phyloP scores from a whole-genome alignment of 345 rosid genomes.

The Cochlearia excelsa region DNA sequence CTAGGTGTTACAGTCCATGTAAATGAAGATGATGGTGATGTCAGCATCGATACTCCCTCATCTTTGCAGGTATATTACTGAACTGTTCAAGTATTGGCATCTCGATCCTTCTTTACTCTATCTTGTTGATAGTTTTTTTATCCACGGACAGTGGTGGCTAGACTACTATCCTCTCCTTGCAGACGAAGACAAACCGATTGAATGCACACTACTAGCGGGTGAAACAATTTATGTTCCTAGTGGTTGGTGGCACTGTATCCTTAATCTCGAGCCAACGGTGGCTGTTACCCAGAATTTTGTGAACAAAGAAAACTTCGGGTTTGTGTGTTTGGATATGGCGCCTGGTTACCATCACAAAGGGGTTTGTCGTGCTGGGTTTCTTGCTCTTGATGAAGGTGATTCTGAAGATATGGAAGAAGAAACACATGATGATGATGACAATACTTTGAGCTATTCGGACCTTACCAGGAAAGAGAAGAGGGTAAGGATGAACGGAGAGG shows the following conservation, averaged over 20 bases:
- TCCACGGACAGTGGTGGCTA: conserved; percentile 80
- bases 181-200: conserved; percentile 88
- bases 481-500: conserved; percentile 40
- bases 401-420: conserved; percentile 38
- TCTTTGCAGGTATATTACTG: conserved; percentile 71
- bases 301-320: conserved; percentile 74
- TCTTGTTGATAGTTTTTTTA: not conserved
- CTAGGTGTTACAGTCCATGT: conserved; percentile 94
- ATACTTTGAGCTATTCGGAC: conserved; percentile 49
- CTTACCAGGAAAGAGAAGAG: conserved; percentile 82
- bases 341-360: conserved; percentile 97
- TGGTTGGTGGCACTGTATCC: conserved; percentile 99
- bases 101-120: conserved; percentile 18
- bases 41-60: conserved; percentile 79
- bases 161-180: conserved; percentile 93
- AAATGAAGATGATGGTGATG: conserved; percentile 93
- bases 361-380: conserved; percentile 86
- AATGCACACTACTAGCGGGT: conserved; percentile 83
- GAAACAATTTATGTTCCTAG: conserved; percentile 95
- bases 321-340: conserved; percentile 91
- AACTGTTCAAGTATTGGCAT: conserved; percentile 16
- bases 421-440: conserved; percentile 35
- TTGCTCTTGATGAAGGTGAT: conserved; percentile 65
- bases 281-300: conserved; percentile 96
- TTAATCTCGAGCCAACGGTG: conserved; percentile 81